Base-by-base conservation (phyloP, 495 filamentous ascomycete genomes). In the Tirmania nivea region DNA sequence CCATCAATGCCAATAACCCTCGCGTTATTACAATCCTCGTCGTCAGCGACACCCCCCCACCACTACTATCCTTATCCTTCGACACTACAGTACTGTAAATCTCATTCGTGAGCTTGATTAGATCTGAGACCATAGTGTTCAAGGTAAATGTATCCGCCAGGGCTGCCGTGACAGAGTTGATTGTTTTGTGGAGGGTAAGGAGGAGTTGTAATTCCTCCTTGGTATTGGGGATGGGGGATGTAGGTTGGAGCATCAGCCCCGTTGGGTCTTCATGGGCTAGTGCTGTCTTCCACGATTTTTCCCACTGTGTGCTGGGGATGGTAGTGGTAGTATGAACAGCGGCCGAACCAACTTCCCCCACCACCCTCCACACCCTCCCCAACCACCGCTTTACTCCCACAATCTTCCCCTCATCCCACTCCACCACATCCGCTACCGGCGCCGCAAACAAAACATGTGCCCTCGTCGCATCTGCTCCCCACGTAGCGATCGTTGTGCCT, bases 371-470 rank as follows among this genome's bases (percentile, higher is more conserved):
- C 31, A 62, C 64, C 35, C 80, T 75, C 1, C 69, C 65, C 42
- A 93, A 71, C 86, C 86, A 94, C 31, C 86, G 73, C 45, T 81
- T 78, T 9, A 93, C 74, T 5, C 86, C 86, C 9, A 78, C 69
- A 55, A 94, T 87, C 66, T 81, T 84, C n/a, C 71, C 68, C 54
- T 84, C 84, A 53, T 94, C 83, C 86, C 86, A 94, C 60, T 89
- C 83, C 0, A 94, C 70, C 0, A 89, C 75, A 52, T 90, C 86
- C 56, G 71, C 78, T 9, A 88, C 80, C 0, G 86, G 85, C 0
- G 86, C 86, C 50, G 84, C 80, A 69, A 94, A 94, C 11, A 94
- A 71, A 51, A 94, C 78, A 60, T 94, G 86, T 1, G 85, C 84
- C 48, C 86, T 74, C 4, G 83, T 90, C 0, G 83, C 80, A 62